Evolutionary conservation across 2,329 filamentous ascomycete genomes (phyloP).

Genomic region (Paracoccidioides brasiliensis): DNA sequence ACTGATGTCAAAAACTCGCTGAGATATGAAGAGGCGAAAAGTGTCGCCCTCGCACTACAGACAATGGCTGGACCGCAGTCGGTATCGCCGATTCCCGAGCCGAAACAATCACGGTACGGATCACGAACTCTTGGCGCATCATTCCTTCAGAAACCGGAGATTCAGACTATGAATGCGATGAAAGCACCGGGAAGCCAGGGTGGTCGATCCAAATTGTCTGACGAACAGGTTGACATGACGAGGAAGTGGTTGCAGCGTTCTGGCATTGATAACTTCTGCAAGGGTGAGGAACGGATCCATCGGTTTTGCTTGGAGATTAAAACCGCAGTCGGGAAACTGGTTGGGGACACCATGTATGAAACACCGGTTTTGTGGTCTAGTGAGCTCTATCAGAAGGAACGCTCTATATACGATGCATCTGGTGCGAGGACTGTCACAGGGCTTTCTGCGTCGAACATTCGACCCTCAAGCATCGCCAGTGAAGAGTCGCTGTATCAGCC

Average conservation of each 20-base stretch:
- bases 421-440: conserved; percentile 24
- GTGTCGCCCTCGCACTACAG: conserved; percentile 76
- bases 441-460: conserved; percentile 26
- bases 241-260: conserved; percentile 68
- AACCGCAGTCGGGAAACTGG: conserved; percentile 69
- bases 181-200: conserved; percentile 73
- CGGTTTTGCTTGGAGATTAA: conserved; percentile 85
- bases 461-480: conserved; percentile 32
- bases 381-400: conserved; percentile 68
- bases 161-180: conserved; percentile 75
- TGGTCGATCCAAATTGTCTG: conserved; percentile 88
- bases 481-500: conserved; percentile 27
- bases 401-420: conserved; percentile 30
- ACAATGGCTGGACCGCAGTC: conserved; percentile 58
- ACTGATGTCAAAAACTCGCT: conserved; percentile 85
- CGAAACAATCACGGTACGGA: conserved; percentile 25
- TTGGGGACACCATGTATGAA: conserved; percentile 71
- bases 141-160: conserved; percentile 67
- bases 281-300: conserved; percentile 87
- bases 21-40: conserved; percentile 73
- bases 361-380: conserved; percentile 87
- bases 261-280: conserved; percentile 83
- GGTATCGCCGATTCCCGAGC: conserved; percentile 18
- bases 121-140: conserved; percentile 38
- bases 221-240: conserved; percentile 82